Base-by-base conservation (phyloP, 805 yeast species). In the Isabelozyma heimii region DNA sequence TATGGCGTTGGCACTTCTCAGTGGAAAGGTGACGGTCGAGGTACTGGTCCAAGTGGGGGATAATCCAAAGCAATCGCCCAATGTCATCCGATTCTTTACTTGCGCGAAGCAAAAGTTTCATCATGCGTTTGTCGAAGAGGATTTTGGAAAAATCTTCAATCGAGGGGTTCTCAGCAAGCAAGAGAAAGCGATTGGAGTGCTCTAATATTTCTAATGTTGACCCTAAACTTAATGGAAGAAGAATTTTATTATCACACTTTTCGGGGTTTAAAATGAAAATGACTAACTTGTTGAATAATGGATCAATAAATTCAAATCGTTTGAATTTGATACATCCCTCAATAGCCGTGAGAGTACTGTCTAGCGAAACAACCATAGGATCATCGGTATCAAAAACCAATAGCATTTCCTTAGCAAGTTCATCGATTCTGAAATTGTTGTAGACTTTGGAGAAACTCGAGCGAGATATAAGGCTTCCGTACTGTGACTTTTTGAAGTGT, bases 51-150 rank as follows among this genome's bases (percentile, higher is more conserved):
- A 69, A 54, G 48, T 66, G 62, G 4, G 73, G 74, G n/a, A 64
- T 55, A 15, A 68, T 45, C 74, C 74, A 69, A 60, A 67, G 55
- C 27, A 68, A 52, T 39, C 74, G 49, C 3, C 73, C 73, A 45
- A 58, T 44, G 47, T 69, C 74, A 27, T 62, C 57, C 5, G 72
- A 59, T 37, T 55, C 52, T 9, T 53, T 44, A 33, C 66, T 57
- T 2, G 63, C 64, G 37, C 55, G 47, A 5, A 69, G 40, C 13
- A 67, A 41, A 5, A 66, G 43, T 20, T 54, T 52, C 44, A 68
- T 47, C 16, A 68, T 45, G 5, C 54, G 52, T 30, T 57, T 56
- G 13, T 56, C 55, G 45, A 68, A 63, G 4, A 67, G 44, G 16
- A 47, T 51, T 4, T 42, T 15, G 2, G 60, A 42, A 33, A 63